A percentile compares a stretch with the other conserved stretches of the same genome.
Conservation (phyloP, 2,329 filamentous ascomycete species). For the Aspergillus amoenus region DNA sequence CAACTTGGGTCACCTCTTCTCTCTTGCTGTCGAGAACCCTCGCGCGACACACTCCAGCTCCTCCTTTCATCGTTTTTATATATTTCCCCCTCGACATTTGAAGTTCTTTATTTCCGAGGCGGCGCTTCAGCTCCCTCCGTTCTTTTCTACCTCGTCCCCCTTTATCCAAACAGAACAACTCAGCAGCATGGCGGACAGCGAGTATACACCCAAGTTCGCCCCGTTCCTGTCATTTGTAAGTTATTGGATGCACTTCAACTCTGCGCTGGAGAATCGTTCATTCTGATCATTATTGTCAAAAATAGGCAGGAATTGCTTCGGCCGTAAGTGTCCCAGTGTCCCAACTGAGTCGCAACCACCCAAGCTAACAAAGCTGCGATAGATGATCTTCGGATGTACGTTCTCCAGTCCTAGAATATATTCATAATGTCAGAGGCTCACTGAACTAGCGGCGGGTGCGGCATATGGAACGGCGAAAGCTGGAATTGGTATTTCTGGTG, state of each 20-base stretch:
- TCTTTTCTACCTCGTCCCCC: background rate
- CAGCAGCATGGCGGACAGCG: slow-evolving; percentile 48
- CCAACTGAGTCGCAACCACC: background rate
- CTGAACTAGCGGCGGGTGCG: slow-evolving; percentile 57
- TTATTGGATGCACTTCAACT: slow-evolving; percentile 17
- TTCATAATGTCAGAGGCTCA: slow-evolving; percentile 17
- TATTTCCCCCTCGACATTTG: background rate
- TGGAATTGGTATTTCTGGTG: slow-evolving; percentile 66
- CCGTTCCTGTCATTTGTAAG: slow-evolving; percentile 68
- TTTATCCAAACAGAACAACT: slow-evolving; percentile 2
- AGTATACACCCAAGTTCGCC: slow-evolving; percentile 62
- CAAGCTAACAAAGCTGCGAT: slow-evolving; percentile 26
- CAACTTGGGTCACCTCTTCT: slow-evolving; percentile 15
- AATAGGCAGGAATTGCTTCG: slow-evolving; percentile 49
- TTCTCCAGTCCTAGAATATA: slow-evolving; percentile 17
- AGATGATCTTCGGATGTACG: slow-evolving; percentile 56
- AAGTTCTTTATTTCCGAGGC: background rate
- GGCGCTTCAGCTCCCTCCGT: background rate
- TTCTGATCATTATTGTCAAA: slow-evolving; percentile 24
- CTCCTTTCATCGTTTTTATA: background rate
- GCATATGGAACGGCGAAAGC: slow-evolving; percentile 69
- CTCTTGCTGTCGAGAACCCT: background rate
- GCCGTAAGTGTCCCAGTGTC: slow-evolving; percentile 41
- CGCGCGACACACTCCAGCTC: background rate
- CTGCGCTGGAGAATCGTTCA: background rate